Evolutionary conservation across 192 early-diverging fungal species (phyloP), one percentile per base, ranked within the genome.

Genomic region (Coemansia sp.): DNA sequence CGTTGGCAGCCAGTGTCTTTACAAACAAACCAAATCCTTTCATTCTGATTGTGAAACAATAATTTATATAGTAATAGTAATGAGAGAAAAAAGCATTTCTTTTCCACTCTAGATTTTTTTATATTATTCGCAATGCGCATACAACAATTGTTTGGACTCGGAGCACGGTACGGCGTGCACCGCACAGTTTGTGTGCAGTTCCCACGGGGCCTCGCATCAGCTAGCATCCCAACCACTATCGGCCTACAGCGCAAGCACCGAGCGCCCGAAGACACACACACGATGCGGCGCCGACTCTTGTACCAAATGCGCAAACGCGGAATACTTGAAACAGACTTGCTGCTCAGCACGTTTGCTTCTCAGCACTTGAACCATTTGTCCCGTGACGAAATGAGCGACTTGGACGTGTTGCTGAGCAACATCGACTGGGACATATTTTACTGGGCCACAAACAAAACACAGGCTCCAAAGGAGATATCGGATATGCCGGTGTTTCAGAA

Each of bases 351-450:
- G 3, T 96, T 93, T 85, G 90, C 92, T 11, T 71, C 75, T 38
- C 84, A 87, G 46, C 78, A 87, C 62, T 66, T 98, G 22, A 34
- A 36, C 10, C 22, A 47, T 0, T 72, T 94, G 54, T 58, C 76
- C 19, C 64, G 75, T 26, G 63, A 71, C 2, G 85, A 94, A 61
- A 73, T 97, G 65, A 69, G 68, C 5, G 87, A 94, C 57, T 88
- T 91, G 56, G 97, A 97, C 62, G 57, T 75, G 57, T 75, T 98
- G 56, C 75, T 98, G 72, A 90, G 94, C 65, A 86, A 88, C 49
- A 85, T 88, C 11, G 97, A 98, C 72, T 98, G 97, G 97, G 95
- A 97, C 72, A 93, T 98, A 51, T 98, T 91, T 66, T 95, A 97
- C 66, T 98, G 93, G 91, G 87, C 87, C 2, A 91, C 87, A 0